Evolutionary conservation across 2,329 filamentous ascomycete species (phyloP).

Genomic region (Alternaria ventricosa): DNA sequence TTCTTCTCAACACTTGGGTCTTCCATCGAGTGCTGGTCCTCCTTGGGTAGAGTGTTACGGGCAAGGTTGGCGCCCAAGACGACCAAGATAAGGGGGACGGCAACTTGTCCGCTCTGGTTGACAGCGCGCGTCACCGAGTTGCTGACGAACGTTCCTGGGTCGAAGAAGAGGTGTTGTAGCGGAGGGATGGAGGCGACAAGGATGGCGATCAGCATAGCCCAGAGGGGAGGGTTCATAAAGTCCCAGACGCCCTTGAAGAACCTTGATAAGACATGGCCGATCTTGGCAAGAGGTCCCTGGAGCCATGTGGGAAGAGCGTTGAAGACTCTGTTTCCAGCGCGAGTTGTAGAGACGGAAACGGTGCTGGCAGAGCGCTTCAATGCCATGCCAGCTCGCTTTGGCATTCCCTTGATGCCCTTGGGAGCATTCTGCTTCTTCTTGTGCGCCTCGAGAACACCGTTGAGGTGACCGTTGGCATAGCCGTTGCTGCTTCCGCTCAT

Average conservation of each 20-base stretch:
- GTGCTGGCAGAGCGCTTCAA: slow-evolving; percentile 28
- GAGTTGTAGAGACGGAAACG: slow-evolving; percentile 35
- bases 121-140: slow-evolving; percentile 93
- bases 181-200: slow-evolving; percentile 85
- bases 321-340: slow-evolving; percentile 52
- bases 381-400: slow-evolving; percentile 34
- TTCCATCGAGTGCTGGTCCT: slow-evolving; percentile 70
- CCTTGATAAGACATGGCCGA: slow-evolving; percentile 51
- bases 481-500: slow-evolving; percentile 48
- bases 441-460: slow-evolving; percentile 40
- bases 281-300: slow-evolving; percentile 57
- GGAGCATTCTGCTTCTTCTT: slow-evolving; percentile 33
- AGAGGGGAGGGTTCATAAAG: slow-evolving; percentile 98
- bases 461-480: slow-evolving; percentile 41
- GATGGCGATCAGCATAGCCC: slow-evolving; percentile 94
- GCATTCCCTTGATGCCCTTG: slow-evolving; percentile 44
- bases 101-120: slow-evolving; percentile 83
- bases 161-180: slow-evolving; percentile 86
- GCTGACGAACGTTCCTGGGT: slow-evolving; percentile 84
- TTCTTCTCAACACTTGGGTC: slow-evolving; percentile 73
- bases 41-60: slow-evolving; percentile 80
- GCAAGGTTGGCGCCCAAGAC: slow-evolving; percentile 95
- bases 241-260: slow-evolving; percentile 77
- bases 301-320: slow-evolving; percentile 59
- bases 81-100: slow-evolving; percentile 92